A percentile compares a stretch with the other conserved stretches of the same genome.
Evolutionary conservation across 1,139 yeast genomes (phyloP).

Genomic region (Debaryomyces robertsiae): DNA sequence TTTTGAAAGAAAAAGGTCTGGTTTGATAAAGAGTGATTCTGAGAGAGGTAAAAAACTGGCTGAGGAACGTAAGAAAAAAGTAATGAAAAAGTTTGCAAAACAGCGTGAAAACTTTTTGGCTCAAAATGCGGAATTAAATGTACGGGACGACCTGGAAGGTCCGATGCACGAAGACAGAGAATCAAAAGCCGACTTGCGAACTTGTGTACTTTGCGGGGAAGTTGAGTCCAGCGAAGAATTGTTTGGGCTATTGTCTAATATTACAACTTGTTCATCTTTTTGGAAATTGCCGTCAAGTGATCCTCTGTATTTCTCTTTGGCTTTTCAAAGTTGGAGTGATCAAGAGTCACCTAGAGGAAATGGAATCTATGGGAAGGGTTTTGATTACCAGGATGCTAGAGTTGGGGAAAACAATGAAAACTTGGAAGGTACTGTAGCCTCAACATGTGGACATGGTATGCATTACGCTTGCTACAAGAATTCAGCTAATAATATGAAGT

Average conservation of each 20-base stretch:
- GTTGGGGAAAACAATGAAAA: conserved; percentile 14
- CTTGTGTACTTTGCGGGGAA: conserved; percentile 72
- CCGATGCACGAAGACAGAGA: conserved; percentile 13
- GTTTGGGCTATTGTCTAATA: conserved; percentile 58
- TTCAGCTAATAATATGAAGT: conserved; percentile 29
- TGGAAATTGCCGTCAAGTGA: conserved; percentile 48
- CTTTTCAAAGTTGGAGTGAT: conserved; percentile 33
- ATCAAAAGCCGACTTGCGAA: conserved; percentile 24
- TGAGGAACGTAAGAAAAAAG: conserved; percentile 38
- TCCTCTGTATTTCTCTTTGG: conserved; percentile 16
- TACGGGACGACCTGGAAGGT: conserved; percentile 13
- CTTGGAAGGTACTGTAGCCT: conserved; percentile 37
- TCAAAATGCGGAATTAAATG: conserved; percentile 28
- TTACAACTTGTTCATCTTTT: conserved; percentile 40
- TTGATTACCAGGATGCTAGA: conserved; percentile 16
- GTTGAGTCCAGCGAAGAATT: conserved; percentile 44
- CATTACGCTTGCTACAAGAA: conserved; percentile 56
- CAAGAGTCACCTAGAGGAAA: conserved; percentile 14
- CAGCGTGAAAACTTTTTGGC: conserved; percentile 42
- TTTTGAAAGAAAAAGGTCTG: conserved; percentile 34
- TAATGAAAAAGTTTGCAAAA: conserved; percentile 45
- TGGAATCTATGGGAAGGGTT: conserved; percentile 32
- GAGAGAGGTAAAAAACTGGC: conserved; percentile 50
- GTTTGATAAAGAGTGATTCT: conserved; percentile 25
- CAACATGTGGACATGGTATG: conserved; percentile 73